Base-by-base conservation (phyloP, 2,329 filamentous ascomycete species). In the Fulvia fulva region DNA sequence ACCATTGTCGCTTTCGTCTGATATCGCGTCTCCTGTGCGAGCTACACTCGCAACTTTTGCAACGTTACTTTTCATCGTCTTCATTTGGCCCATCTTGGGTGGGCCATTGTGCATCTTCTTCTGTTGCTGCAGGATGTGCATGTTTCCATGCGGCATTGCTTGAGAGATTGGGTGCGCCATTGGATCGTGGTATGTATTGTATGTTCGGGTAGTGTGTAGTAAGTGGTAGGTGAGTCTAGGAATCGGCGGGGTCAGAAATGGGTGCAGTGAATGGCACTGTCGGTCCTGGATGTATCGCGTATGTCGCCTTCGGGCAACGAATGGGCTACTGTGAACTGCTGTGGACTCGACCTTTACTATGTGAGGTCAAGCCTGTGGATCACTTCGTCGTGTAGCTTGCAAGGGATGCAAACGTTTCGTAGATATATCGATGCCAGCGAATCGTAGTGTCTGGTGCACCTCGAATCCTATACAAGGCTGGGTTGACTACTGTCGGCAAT, bases 271-370 rank as follows among this genome's bases (percentile, higher is more conserved):
- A 26, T 47, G 21, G 22, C 57, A 59, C 57, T 30, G 44, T 14
- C 16, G 41, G 51, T n/a, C 50, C 50, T 47, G 26, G 21, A 4
- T 60, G 45, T 58, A 57, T 63, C 60, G 61, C 62, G 59, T 55
- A 55, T 52, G 64, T 66, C 66, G 65, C 66, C 66, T 67, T 61
- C 60, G 41, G 65, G 66, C 64, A 68, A 67, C 63, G 60, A 60
- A 59, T 63, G 55, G 58, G 49, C 19, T 56, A 51, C 21, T 63
- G 60, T 65, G 44, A 23, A 55, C 49, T 65, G 59, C 37, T 64
- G 34, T 58, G 54, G 58, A 56, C 63, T 58, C 49, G 46, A 61
- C 61, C 52, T 59, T 28, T 43, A 51, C 32, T 49, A 46, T 32
- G 47, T 32, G n/a, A 50, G 59, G 56, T 61, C 59, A 59, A 61